Evolutionary conservation across 1,284 basidiomycete genomes (phyloP).

Genomic region (Apiotrichum mycotoxinovorans): DNA sequence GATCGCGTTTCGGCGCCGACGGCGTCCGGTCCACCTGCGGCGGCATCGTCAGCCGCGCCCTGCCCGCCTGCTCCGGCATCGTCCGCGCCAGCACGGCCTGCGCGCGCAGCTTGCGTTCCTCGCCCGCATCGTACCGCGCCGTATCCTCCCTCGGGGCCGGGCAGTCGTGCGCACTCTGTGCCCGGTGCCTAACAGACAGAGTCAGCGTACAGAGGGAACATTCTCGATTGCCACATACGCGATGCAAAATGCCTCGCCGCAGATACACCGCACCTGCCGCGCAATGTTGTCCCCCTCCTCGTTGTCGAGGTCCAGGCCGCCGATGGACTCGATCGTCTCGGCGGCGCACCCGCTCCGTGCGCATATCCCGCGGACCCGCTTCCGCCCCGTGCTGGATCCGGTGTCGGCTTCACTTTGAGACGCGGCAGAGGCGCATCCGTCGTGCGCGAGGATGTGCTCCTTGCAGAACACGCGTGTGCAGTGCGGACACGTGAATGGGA

Average conservation of each 20-base stretch:
- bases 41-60: constrained; percentile 27
- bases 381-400: neutral
- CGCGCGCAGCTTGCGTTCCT: constrained; percentile 26
- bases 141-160: constrained; percentile 27
- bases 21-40: constrained; percentile 21
- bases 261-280: constrained; percentile 34
- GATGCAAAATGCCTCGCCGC: constrained; percentile 35
- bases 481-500: constrained; percentile 35
- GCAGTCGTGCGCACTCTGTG: constrained; percentile 34
- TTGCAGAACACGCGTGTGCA: constrained; percentile 34
- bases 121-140: constrained; percentile 27
- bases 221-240: constrained; percentile 28
- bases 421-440: constrained; percentile 21
- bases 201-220: no score
- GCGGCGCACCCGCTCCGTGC: constrained; percentile 24
- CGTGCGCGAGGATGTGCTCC: constrained; percentile 33
- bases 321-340: constrained; percentile 38
- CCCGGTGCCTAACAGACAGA: constrained; percentile 27
- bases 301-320: constrained; percentile 21
- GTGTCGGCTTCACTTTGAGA: constrained; percentile 10
- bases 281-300: constrained; percentile 24
- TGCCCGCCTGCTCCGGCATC: constrained; percentile 28
- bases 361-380: constrained; percentile 24
- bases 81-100: constrained; percentile 29
- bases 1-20: constrained; percentile 21